Conservation (phyloP, 2,329 filamentous ascomycete species). For the Chaetothyriales sp. region DNA sequence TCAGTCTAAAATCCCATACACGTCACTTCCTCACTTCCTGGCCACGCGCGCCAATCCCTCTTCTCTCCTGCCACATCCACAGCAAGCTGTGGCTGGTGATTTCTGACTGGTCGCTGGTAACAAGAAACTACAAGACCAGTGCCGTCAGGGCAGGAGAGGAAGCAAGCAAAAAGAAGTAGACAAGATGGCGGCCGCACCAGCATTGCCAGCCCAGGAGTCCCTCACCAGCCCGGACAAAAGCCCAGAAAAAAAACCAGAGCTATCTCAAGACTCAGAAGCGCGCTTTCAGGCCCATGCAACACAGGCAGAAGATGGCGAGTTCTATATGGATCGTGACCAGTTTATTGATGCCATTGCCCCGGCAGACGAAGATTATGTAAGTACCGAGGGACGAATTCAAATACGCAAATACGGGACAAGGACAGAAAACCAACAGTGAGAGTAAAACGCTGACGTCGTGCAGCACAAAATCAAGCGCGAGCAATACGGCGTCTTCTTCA, state of each 20-base stretch:
- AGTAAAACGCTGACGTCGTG: constrained; percentile 1
- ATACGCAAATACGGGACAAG: neutral
- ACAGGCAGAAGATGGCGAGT: constrained; percentile 64
- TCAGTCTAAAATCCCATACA: neutral
- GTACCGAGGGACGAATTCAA: constrained; percentile 24
- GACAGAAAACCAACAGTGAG: neutral
- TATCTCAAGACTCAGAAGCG: constrained; percentile 55
- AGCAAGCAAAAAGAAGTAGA: neutral
- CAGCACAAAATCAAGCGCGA: constrained; percentile 97
- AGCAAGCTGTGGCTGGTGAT: neutral
- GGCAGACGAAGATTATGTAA: constrained; percentile 76
- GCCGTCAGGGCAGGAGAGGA: neutral
- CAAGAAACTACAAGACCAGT: neutral
- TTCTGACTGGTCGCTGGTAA: neutral
- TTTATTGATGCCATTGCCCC: constrained; percentile 88
- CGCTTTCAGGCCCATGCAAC: constrained; percentile 41
- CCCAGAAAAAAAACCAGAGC: constrained; percentile 40
- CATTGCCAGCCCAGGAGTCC: constrained; percentile 64
- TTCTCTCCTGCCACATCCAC: neutral
- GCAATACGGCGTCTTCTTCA: constrained; percentile 88
- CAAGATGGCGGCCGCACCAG: constrained; percentile 18
- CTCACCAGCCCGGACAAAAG: constrained; percentile 51
- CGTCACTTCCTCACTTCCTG: too few species aligned
- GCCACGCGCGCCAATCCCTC: neutral
- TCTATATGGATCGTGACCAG: constrained; percentile 68